Conservation (phyloP, 116 monocot species). For the Papilionanthe hybrid region DNA sequence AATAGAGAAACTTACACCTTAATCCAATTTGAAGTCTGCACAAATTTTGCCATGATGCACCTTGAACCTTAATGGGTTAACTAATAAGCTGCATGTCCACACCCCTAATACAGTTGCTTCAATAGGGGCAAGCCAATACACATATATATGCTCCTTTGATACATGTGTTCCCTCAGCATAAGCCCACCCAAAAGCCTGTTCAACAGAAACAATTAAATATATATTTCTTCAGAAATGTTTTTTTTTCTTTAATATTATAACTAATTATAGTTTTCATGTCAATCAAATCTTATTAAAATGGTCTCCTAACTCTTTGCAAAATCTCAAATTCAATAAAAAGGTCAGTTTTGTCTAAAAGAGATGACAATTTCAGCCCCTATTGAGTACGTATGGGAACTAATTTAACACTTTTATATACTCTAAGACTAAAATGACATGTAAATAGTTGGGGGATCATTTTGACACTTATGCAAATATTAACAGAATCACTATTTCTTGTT, state of each 20-base stretch:
- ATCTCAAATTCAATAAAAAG: no score
- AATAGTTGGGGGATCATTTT: no score
- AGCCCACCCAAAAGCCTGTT: constrained; percentile 38
- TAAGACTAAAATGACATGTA: no score
- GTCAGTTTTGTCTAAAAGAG: no score
- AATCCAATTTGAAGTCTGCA: constrained; percentile 3
- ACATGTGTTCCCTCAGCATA: constrained; percentile 20
- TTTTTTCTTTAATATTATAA: background rate
- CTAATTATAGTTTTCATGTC: background rate
- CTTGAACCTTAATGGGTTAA: constrained; percentile 1
- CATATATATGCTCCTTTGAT: constrained; percentile 26
- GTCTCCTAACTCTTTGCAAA: no score
- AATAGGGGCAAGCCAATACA: constrained; percentile 35
- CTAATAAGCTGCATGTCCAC: constrained; percentile 19
- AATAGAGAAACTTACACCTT: background rate
- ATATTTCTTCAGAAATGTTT: background rate
- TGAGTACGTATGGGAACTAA: no score
- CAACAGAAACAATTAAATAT: background rate
- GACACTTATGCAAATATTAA: background rate
- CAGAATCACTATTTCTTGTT: background rate
- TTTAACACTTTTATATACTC: no score
- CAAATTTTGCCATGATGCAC: constrained; percentile 5
- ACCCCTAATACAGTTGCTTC: constrained; percentile 25
- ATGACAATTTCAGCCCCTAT: no score
- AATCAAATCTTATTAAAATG: no score